Evolutionary conservation across 1,284 basidiomycete species (phyloP), one percentile per base, ranked within the genome.

Genomic region (Fistulina hepatica): DNA sequence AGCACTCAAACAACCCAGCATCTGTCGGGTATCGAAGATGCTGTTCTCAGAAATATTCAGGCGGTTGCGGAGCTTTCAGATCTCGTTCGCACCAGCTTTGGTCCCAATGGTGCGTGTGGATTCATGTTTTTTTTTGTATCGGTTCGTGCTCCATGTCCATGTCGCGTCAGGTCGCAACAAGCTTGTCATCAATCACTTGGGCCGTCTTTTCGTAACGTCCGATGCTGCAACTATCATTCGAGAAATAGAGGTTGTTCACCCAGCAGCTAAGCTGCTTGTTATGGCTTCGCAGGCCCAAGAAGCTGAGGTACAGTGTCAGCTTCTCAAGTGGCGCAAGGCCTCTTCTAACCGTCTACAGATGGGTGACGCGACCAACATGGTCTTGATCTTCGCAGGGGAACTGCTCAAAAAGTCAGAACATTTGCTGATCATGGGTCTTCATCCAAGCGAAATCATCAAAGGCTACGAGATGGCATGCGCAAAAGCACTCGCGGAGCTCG

Each of bases 221-320:
- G 95, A 99, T 73, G 94, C 95, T 6, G 95, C 95, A 8, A 98
- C 95, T 41, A 98, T 99, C 63, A 93, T 98, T 56, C 77, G 86
- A 47, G 95, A 99, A 64, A 81, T 97, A 57, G 95, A 98, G 57
- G 91, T 99, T 35, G 90, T 97, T 20, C 95, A 98, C 60, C 95
- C 95, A 0, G 94, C 94, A 5, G 95, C 92, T 21, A 98, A 97
- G 61, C 69, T 98, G 8, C 67, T 99, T 10, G 94, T 98, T 21
- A 95, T 97, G 89, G 92, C 93, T 13, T 90, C 86, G 27, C 91
- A 97, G 55, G 88, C 94, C 22, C 95, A 99, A 58, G 94, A 97
- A 61, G 61, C 80, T 1, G 95, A 98, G 74, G 89, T 86, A 44
- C 47, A 71, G 57, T 12, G 21, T 13, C 41, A 33, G 12, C 25